Percentiles rank a stretch among this genome's conserved stretches.
phyloP scores from a whole-genome alignment of 306 rosid genomes.

The Prunus fruticosa region DNA sequence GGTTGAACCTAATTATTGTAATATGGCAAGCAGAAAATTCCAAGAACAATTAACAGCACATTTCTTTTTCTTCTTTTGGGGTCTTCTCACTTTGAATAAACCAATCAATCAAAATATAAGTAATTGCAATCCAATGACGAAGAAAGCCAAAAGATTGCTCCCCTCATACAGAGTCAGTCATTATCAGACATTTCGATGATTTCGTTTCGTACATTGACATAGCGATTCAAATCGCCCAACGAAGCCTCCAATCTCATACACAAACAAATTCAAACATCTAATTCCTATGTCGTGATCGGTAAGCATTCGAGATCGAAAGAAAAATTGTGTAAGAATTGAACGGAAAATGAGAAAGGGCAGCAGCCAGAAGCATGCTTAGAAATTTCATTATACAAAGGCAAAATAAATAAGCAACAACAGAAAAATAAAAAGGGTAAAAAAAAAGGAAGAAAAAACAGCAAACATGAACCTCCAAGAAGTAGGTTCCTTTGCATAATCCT shows the following conservation, averaged over 20 bases:
- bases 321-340: conserved; percentile 16
- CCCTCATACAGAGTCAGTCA: neutral
- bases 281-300: neutral
- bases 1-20: neutral
- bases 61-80: neutral
- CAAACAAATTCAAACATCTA: neutral
- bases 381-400: conserved; percentile 33
- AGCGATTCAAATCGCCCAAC: too few relatives aligned
- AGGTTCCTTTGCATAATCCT: conserved; percentile 33
- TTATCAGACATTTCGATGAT: neutral
- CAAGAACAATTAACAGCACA: neutral
- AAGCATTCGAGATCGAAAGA: neutral
- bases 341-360: conserved; percentile 35
- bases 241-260: neutral
- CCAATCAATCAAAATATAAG: neutral
- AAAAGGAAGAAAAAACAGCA: conserved; percentile 18
- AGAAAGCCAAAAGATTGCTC: neutral
- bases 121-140: neutral
- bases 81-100: neutral
- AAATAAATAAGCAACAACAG: conserved; percentile 29
- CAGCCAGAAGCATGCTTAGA: conserved; percentile 29
- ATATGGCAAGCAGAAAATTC: conserved; percentile 20
- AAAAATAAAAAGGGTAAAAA: neutral
- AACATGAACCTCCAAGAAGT: conserved; percentile 20
- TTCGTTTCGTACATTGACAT: neutral